phyloP scores from a whole-genome alignment of 257 asterid genomes.

The Plantago major region DNA sequence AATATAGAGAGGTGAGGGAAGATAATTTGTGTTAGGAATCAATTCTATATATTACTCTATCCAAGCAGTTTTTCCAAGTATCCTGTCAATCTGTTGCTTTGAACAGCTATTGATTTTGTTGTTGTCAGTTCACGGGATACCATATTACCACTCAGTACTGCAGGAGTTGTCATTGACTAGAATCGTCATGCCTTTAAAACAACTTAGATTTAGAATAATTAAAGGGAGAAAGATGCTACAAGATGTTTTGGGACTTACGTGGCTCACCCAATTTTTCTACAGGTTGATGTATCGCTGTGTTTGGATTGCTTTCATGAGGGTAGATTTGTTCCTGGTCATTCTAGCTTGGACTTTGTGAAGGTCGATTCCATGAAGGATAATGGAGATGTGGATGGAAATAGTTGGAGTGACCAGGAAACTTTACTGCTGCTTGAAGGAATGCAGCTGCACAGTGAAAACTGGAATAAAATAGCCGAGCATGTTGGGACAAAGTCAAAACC shows the following conservation, averaged over 20 bases:
- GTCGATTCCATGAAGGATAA: conserved; percentile 56
- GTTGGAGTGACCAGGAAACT: conserved; percentile 93
- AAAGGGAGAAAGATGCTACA: neutral
- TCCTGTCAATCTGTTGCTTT: too few relatives aligned
- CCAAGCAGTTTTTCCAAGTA: too few relatives aligned
- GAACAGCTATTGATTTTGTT: too few relatives aligned
- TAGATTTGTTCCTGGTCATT: conserved; percentile 81
- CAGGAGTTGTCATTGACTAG: too few relatives aligned
- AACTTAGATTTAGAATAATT: too few relatives aligned
- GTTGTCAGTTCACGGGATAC: too few relatives aligned
- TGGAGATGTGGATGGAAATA: conserved; percentile 71
- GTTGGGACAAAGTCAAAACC: conserved; percentile 96
- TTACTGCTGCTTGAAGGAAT: conserved; percentile 83
- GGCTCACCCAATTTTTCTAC: conserved; percentile 19
- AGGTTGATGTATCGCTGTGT: conserved; percentile 78
- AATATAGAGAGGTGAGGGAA: too few relatives aligned
- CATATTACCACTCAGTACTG: too few relatives aligned
- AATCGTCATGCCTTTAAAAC: too few relatives aligned
- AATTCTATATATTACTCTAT: too few relatives aligned
- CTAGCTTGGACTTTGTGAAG: conserved; percentile 83
- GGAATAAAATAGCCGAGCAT: conserved; percentile 85
- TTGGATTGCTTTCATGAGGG: conserved; percentile 90
- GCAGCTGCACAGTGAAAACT: conserved; percentile 73
- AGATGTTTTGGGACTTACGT: neutral
- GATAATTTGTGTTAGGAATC: too few relatives aligned